These are phyloP conservation scores for Primulina tabacum DNA, from an alignment of 257 asterid genomes.

Conservation along the genomic window DNA sequence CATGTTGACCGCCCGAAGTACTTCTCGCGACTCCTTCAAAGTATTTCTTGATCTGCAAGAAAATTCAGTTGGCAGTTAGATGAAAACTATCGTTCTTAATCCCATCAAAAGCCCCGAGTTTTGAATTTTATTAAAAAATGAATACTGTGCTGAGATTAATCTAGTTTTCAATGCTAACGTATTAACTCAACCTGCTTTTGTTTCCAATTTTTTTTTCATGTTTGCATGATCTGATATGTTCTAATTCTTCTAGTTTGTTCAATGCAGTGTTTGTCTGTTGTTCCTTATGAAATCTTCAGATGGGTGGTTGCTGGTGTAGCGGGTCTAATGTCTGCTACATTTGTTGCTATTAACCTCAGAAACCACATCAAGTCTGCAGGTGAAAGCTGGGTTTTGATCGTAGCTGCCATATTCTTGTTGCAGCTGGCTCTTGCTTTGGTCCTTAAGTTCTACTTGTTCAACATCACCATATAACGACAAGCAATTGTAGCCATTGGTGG, in stretches of 20 bases:
- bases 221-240: constrained; percentile 3
- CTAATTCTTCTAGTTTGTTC: constrained; percentile 11
- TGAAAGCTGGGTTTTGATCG: constrained; percentile 88
- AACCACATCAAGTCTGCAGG: constrained; percentile 94
- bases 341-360: constrained; percentile 83
- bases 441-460: constrained; percentile 77
- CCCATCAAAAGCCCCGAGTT: constrained; percentile 1
- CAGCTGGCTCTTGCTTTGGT: constrained; percentile 95
- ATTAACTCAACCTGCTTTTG: not conserved
- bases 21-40: not conserved
- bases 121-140: not conserved
- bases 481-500: constrained; percentile 1
- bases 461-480: constrained; percentile 46
- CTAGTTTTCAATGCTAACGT: constrained; percentile 2
- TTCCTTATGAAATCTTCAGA: constrained; percentile 80
- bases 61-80: not conserved
- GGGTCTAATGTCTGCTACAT: constrained; percentile 90
- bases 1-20: not conserved
- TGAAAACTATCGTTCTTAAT: not conserved
- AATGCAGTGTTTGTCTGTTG: constrained; percentile 81
- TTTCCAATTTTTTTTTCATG: not conserved
- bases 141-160: not conserved
- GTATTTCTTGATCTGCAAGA: constrained; percentile 8
- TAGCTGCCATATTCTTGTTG: constrained; percentile 84
- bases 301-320: constrained; percentile 93